These are phyloP conservation scores for Begonia masoniana DNA, from an alignment of 306 rosid genomes.

Conservation along the genomic window DNA sequence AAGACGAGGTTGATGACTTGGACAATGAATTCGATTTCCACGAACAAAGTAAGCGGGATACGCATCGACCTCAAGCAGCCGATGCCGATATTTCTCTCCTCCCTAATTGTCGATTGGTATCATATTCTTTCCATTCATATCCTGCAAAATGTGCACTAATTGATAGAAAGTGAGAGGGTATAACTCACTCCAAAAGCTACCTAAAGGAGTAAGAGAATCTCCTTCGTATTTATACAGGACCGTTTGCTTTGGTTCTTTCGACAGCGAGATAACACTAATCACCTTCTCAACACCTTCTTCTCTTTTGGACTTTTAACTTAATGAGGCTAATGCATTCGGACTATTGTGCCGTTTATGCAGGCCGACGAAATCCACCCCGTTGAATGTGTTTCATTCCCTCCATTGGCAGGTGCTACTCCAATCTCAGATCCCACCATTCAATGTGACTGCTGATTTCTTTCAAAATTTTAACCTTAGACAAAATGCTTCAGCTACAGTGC, in stretches of 20 bases:
- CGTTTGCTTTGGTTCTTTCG: too few species aligned
- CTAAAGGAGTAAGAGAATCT: too few species aligned
- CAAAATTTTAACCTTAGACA: neutral
- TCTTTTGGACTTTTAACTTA: too few species aligned
- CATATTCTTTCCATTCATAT: neutral
- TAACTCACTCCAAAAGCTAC: too few species aligned
- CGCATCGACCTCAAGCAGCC: slow-evolving; percentile 7
- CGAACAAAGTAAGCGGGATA: slow-evolving; percentile 8
- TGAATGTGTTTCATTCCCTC: neutral
- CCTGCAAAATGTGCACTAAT: too few species aligned
- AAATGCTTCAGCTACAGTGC: slow-evolving; percentile 2
- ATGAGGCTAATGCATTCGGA: too few species aligned
- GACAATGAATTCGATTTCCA: slow-evolving; percentile 46
- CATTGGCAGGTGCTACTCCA: slow-evolving; percentile 1
- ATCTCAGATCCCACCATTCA: slow-evolving; percentile 16
- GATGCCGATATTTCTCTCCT: slow-evolving; percentile 22
- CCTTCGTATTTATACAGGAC: too few species aligned
- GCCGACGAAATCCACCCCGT: slow-evolving; percentile 17
- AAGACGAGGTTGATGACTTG: slow-evolving; percentile 52
- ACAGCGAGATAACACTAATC: too few species aligned
- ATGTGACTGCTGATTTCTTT: slow-evolving; percentile 7
- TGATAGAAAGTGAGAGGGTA: too few species aligned
- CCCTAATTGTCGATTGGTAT: slow-evolving; percentile 22
- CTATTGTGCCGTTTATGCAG: slow-evolving; percentile 12
- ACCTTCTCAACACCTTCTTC: too few species aligned